A percentile compares a stretch with the other conserved stretches of the same genome.
These are phyloP conservation scores for Pleurotus salmoneostramineus DNA, from an alignment of 768 basidiomycete genomes.

Conservation along the genomic window DNA sequence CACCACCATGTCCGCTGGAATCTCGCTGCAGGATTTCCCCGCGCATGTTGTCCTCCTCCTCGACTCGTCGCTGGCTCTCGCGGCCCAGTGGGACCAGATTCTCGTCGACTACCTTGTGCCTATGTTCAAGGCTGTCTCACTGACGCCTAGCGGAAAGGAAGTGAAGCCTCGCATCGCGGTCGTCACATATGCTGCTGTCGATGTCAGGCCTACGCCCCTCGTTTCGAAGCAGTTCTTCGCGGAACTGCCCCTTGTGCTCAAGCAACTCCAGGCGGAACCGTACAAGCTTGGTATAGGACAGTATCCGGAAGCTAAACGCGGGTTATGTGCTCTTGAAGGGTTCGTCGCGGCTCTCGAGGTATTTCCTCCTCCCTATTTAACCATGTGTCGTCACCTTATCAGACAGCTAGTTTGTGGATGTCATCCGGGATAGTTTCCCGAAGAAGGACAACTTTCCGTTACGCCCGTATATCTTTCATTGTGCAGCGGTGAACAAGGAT, in stretches of 20 bases:
- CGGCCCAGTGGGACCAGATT: conserved; percentile 46
- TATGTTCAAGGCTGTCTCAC: conserved; percentile 48
- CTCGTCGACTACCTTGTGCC: conserved; percentile 44
- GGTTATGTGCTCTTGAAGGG: conserved; percentile 70
- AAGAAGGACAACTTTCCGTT: conserved; percentile 8
- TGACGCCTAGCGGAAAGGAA: conserved; percentile 33
- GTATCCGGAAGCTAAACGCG: conserved; percentile 42
- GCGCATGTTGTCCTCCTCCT: conserved; percentile 41
- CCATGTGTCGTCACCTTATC: not conserved
- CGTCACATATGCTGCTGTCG: conserved; percentile 61
- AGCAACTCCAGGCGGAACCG: conserved; percentile 42
- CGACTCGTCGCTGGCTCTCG: conserved; percentile 55
- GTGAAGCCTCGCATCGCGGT: conserved; percentile 46
- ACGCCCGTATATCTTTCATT: conserved; percentile 52
- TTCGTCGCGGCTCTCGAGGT: conserved; percentile 71
- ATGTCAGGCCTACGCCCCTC: conserved; percentile 51
- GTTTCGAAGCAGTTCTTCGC: conserved; percentile 56
- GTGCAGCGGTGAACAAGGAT: conserved; percentile 58
- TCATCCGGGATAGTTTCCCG: conserved; percentile 25
- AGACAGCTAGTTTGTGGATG: conserved; percentile 34
- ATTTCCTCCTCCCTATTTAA: conserved; percentile 8
- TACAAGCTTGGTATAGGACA: conserved; percentile 53
- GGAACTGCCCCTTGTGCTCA: conserved; percentile 33
- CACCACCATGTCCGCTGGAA: not conserved
- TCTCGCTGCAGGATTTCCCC: not conserved